A percentile compares a stretch with the other conserved stretches of the same genome.
Evolutionary conservation across 1,284 basidiomycete genomes (phyloP).

Genomic region (Apiotrichum montevideense): DNA sequence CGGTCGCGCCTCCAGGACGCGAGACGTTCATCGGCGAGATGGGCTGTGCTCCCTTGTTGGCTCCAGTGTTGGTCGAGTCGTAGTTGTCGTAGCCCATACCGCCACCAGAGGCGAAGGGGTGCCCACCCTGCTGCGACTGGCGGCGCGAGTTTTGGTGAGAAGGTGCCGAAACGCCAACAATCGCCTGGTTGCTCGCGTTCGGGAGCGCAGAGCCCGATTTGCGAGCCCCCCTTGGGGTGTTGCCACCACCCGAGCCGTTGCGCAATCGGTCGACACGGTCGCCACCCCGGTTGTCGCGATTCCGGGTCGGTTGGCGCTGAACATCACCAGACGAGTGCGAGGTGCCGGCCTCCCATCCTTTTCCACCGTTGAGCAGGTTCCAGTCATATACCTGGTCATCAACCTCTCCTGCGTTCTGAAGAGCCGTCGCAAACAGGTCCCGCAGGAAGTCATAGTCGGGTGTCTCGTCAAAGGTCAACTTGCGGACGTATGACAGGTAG

Average conservation of each 20-base stretch:
- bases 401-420: conserved; percentile 78
- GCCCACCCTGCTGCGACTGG: conserved; percentile 39
- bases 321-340: conserved; percentile 26
- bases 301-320: conserved; percentile 32
- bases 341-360: conserved; percentile 83
- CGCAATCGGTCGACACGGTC: conserved; percentile 49
- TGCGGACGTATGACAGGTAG: conserved; percentile 94
- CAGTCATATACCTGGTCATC: conserved; percentile 89
- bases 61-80: conserved; percentile 29
- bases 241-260: conserved; percentile 32
- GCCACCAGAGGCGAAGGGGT: conserved; percentile 43
- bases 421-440: conserved; percentile 82
- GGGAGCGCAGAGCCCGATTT: conserved; percentile 42
- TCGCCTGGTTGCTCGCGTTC: conserved; percentile 47
- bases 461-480: conserved; percentile 90
- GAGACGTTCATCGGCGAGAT: conserved; percentile 43
- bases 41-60: conserved; percentile 14
- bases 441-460: conserved; percentile 94
- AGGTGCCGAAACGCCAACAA: conserved; percentile 43
- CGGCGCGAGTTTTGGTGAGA: conserved; percentile 38
- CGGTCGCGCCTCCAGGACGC: conserved; percentile 26
- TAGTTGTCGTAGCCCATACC: conserved; percentile 21
- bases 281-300: conserved; percentile 29
- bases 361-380: conserved; percentile 81
- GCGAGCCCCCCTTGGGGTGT: conserved; percentile 22